Base-by-base conservation (phyloP, 176 grass and related monocot genomes). In the Chrysopogon serrulatus region DNA sequence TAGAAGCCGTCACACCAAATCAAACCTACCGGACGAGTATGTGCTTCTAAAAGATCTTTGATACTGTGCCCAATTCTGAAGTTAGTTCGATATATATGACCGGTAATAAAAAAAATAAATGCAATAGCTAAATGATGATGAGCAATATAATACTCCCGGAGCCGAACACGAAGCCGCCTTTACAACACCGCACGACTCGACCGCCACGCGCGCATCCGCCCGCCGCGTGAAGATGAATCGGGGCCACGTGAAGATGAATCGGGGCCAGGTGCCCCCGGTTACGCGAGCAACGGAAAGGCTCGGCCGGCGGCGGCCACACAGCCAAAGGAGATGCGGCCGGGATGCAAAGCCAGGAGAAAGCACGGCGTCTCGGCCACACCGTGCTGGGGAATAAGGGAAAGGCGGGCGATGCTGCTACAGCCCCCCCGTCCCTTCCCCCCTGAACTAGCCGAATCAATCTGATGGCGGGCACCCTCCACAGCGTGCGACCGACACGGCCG, bases 161-260 rank as follows among this genome's bases (percentile, higher is more conserved):
- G 47, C 47, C 47, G n/a, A n/a, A n/a, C n/a, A n/a, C 16, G 17
- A 49, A 48, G 48, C 15, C 45, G 47, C 48, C 48, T 21, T 21
- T 19, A 11, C 53, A 24, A 57, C 9, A 5, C 53, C 8, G 23
- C 53, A 57, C 53, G 53, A 23, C 53, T 4, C 21, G 53, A 57
- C 53, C 9, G 23, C 53, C 23, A 24, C 53, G 23, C 23, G 11
- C 53, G 23, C 21, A 10, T 56, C 47, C 49, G 49, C 6, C 51
- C 51, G 51, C 51, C 21, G n/a, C 51, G 51, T n/a, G 49, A 66
- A 59, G 59, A 59, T 47, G 11, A 49, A 10, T 23, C 45, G 40
- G 33, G 19, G 45, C 85, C 85, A 87, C 85, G 78, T 78, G 81
- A 84, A 88, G 61, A 14, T 57, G 68, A 56, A 37, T 37, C 40